Base-by-base conservation (phyloP, 2,329 filamentous ascomycete species). In the Trichoderma endophyticum region DNA sequence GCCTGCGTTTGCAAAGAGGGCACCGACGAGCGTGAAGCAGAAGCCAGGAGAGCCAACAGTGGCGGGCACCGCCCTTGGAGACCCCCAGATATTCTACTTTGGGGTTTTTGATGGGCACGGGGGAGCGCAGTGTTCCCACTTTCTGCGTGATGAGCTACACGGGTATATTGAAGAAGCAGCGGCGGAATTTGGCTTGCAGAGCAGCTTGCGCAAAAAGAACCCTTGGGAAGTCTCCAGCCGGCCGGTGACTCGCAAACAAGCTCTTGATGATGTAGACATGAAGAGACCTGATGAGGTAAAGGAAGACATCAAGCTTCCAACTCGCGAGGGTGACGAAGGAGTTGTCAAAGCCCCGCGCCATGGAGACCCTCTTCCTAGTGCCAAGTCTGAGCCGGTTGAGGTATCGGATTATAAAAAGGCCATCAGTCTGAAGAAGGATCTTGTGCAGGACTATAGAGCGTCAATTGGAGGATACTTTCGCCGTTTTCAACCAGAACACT, bases 71-170 rank as follows among this genome's bases (percentile, higher is more conserved):
- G 89, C 92, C 2, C 92, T 89, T 74, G 95, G 95, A 3, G 95
- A 98, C 79, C 95, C 95, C 1, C 95, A 98, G 80, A 91, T 98
- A 39, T 99, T 99, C 82, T 99, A 98, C 81, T 99, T 98, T 86
- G 95, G 89, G 1, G 91, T 98, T 1, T 99, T 98, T 78, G 96
- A 99, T 81, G 96, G 96, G 3, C 96, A 99, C 83, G 96, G 96
- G 11, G 96, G 96, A 24, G 88, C 85, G 24, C 93, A 97, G 80
- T 98, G 96, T 81, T 94, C 94, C 73, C 90, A 92, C 21, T 98
- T 97, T 77, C 82, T 98, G 75, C 88, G 91, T 72, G 93, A 98
- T 73, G 89, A 92, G 78, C 83, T 99, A 73, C 96, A 98, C 80
- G 89, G 89, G 11, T 98, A 98, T 80, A 90, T 99, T 43, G 95